These are phyloP conservation scores for Cokeromyces recurvatus DNA, from an alignment of 371 early-diverging fungal genomes.

Conservation along the genomic window DNA sequence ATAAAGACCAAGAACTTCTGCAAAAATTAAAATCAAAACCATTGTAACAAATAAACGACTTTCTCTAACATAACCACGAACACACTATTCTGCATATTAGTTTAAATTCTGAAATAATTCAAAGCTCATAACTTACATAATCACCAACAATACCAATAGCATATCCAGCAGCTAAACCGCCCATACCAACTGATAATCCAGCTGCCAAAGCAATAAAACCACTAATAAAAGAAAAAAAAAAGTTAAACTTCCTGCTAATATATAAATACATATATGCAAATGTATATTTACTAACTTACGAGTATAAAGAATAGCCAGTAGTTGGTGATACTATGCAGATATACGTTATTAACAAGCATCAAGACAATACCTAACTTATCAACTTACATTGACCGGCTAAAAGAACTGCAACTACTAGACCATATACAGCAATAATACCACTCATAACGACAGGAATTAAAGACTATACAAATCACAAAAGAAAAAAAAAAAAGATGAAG, in stretches of 20 bases:
- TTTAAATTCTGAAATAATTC: background rate
- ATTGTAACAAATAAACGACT: constrained; percentile 78
- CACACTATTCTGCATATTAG: constrained; percentile 33
- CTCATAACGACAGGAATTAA: constrained; percentile 91
- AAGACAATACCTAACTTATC: too few relatives aligned
- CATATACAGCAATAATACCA: constrained; percentile 93
- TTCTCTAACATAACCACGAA: constrained; percentile 80
- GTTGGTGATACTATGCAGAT: constrained; percentile 53
- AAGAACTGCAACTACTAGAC: constrained; percentile 82
- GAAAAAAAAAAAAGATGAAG: background rate
- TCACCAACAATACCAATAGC: constrained; percentile 92
- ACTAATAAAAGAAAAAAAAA: too few relatives aligned
- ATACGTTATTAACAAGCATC: too few relatives aligned
- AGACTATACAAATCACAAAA: constrained; percentile 24
- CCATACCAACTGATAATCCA: constrained; percentile 82
- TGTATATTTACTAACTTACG: constrained; percentile 20
- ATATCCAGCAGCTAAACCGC: constrained; percentile 88
- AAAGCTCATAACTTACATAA: constrained; percentile 41
- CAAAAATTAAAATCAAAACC: constrained; percentile 89
- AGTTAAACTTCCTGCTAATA: too few relatives aligned
- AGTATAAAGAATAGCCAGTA: constrained; percentile 36
- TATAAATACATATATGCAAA: background rate
- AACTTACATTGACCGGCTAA: constrained; percentile 70
- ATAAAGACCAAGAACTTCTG: constrained; percentile 90
- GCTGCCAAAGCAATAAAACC: constrained; percentile 85